A percentile compares a stretch with the other conserved stretches of the same genome.
These are phyloP conservation scores for Zygnema cylindricum DNA, from an alignment of 139 green algal species.

Conservation along the genomic window DNA sequence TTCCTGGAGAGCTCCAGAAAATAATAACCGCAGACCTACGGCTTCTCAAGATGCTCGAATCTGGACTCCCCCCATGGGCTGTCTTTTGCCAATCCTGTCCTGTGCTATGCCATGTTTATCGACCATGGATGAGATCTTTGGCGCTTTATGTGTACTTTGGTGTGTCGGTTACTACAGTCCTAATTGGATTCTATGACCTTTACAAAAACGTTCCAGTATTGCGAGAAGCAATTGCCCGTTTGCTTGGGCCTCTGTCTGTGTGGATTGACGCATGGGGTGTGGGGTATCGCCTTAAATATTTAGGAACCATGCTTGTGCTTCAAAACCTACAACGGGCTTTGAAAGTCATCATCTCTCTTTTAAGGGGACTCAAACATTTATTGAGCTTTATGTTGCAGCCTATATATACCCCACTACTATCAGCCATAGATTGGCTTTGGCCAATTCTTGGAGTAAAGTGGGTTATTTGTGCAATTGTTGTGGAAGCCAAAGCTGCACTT, in stretches of 20 bases:
- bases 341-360: too few relatives aligned
- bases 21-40: constrained; percentile 40
- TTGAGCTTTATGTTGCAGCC: too few relatives aligned
- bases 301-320: constrained; percentile 44
- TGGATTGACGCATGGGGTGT: constrained; percentile 25
- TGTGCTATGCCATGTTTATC: constrained; percentile 34
- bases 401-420: too few relatives aligned
- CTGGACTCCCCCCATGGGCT: constrained; percentile 32
- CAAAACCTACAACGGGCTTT: constrained; percentile 34
- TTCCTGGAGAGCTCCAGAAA: constrained; percentile 46
- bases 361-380: too few relatives aligned
- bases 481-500: too few relatives aligned
- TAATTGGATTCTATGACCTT: constrained; percentile 51
- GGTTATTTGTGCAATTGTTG: too few relatives aligned
- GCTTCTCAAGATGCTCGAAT: constrained; percentile 47
- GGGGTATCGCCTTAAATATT: constrained; percentile 33
- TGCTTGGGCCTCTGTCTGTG: constrained; percentile 14
- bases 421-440: too few relatives aligned
- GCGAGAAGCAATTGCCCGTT: constrained; percentile 5
- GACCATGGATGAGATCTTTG: constrained; percentile 41
- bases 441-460: too few relatives aligned
- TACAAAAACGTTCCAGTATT: constrained; percentile 48
- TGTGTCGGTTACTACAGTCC: constrained; percentile 34
- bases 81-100: constrained; percentile 38
- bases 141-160: constrained; percentile 37